Percentiles rank a stretch among this genome's conserved stretches.
Conservation (phyloP, 176 grass and related monocot species). For the Avena insularis region DNA sequence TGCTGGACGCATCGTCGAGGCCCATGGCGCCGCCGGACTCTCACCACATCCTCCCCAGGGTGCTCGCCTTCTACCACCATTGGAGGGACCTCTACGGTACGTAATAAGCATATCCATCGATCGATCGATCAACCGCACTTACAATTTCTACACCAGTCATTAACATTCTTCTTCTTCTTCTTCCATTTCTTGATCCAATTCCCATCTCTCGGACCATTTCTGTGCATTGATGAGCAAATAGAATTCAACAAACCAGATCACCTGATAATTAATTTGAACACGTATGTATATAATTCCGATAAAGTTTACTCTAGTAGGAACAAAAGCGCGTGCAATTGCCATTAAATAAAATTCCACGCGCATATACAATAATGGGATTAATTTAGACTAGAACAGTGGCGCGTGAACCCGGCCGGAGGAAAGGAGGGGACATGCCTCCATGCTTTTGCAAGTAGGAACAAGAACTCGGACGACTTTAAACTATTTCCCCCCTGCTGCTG, state of each 20-base stretch:
- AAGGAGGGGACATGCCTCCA: conserved; percentile 62
- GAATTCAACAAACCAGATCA: too few species aligned
- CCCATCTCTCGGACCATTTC: neutral
- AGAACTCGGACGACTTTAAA: conserved; percentile 29
- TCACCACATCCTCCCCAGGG: conserved; percentile 84
- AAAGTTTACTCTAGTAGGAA: neutral
- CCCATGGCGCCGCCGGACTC: conserved; percentile 59
- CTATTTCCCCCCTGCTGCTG: conserved; percentile 17
- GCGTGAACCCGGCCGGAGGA: conserved; percentile 50
- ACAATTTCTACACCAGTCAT: neutral
- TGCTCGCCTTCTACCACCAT: conserved; percentile 89
- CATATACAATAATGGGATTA: neutral
- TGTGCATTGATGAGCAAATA: too few species aligned
- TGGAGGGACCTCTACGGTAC: conserved; percentile 90
- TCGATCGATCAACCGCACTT: neutral
- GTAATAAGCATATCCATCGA: conserved; percentile 34
- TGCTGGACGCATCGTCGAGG: conserved; percentile 66
- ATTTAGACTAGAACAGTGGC: conserved; percentile 31
- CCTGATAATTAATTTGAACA: too few species aligned
- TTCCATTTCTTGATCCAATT: neutral
- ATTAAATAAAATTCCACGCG: neutral
- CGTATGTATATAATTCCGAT: neutral
- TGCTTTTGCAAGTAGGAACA: conserved; percentile 61
- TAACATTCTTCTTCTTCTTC: neutral
- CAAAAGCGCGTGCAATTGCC: conserved; percentile 5